Conservation (phyloP, 257 asterid species). For the Dorcoceras hygrometricum region DNA sequence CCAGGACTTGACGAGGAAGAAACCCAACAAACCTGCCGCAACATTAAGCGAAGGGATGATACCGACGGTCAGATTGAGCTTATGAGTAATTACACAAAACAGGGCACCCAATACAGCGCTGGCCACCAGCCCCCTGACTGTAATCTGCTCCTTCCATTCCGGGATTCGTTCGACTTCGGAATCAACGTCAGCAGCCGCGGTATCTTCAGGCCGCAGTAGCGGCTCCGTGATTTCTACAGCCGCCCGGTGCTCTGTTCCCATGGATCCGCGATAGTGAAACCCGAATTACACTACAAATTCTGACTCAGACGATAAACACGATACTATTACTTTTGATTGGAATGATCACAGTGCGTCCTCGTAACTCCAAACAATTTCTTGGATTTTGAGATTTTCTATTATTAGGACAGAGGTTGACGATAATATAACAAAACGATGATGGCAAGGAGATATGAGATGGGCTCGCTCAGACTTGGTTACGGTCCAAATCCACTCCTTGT, state of each 20-base stretch:
- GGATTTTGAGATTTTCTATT: too few relatives aligned
- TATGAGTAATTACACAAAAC: constrained; percentile 89
- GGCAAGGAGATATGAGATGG: too few relatives aligned
- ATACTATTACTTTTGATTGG: too few relatives aligned
- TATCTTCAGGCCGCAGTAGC: constrained; percentile 36
- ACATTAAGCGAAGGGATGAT: constrained; percentile 91
- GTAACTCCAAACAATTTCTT: too few relatives aligned
- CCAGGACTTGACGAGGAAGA: constrained; percentile 88
- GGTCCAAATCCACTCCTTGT: too few relatives aligned
- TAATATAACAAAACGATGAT: too few relatives aligned
- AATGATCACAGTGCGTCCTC: too few relatives aligned
- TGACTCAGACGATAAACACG: too few relatives aligned
- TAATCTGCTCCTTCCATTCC: constrained; percentile 88
- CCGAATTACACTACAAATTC: too few relatives aligned
- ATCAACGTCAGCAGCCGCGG: constrained; percentile 19
- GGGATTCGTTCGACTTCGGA: constrained; percentile 38
- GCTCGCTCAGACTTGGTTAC: too few relatives aligned
- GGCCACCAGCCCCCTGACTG: constrained; percentile 74
- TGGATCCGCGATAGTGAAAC: too few relatives aligned
- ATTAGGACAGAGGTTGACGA: too few relatives aligned
- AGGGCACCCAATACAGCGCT: constrained; percentile 81
- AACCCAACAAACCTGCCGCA: constrained; percentile 91
- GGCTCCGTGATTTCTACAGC: constrained; percentile 71
- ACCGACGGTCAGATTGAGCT: constrained; percentile 92
- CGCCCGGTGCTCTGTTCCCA: constrained; percentile 57